phyloP scores from a whole-genome alignment of 495 filamentous ascomycete species.

The Aspergillus sclerotioniger region DNA sequence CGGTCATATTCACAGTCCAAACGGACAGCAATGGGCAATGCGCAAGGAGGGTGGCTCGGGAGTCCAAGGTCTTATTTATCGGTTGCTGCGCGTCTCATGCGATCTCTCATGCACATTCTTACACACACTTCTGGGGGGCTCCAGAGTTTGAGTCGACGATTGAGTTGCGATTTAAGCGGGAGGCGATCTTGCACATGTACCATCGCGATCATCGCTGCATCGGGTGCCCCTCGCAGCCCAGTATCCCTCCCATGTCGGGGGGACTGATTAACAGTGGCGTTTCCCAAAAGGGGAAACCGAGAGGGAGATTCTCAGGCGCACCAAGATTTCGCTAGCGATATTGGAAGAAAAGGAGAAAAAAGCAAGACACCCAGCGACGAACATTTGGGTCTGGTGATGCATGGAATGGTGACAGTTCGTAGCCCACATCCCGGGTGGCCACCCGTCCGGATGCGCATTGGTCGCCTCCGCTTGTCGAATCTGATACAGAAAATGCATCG shows the following conservation, averaged over 20 bases:
- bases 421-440: too few relatives aligned
- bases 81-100: not conserved
- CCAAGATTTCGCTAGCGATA: not conserved
- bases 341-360: not conserved
- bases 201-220: not conserved
- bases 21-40: not conserved
- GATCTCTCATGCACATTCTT: not conserved
- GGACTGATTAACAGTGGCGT: not conserved
- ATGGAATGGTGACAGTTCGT: too few relatives aligned
- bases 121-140: not conserved
- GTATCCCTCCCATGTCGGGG: not conserved
- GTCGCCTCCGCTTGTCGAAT: not conserved
- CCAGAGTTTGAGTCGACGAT: not conserved
- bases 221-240: not conserved
- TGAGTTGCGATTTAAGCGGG: not conserved
- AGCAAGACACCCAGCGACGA: not conserved
- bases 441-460: too few relatives aligned
- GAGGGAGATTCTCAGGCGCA: not conserved
- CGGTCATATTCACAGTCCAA: constrained; percentile 8
- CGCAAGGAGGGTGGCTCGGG: not conserved
- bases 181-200: not conserved
- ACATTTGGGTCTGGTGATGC: too few relatives aligned
- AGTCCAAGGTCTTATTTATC: not conserved
- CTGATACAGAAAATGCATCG: not conserved
- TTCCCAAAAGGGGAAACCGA: not conserved